These are phyloP conservation scores for Schrenkiella parvula DNA, from an alignment of 345 rosid genomes.

Conservation along the genomic window DNA sequence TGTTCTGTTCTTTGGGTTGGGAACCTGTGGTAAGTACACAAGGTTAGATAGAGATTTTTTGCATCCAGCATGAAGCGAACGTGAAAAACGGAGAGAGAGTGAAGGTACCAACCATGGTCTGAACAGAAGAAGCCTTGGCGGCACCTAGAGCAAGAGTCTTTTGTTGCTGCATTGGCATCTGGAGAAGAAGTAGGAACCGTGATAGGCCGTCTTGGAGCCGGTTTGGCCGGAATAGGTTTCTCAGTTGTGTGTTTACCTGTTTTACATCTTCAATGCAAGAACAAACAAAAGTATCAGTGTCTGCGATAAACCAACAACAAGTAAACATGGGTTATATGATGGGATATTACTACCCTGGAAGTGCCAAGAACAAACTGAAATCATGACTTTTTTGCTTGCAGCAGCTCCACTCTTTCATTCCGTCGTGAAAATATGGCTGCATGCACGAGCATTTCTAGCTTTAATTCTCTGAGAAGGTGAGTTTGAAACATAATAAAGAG, in stretches of 20 bases:
- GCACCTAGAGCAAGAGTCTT: slow-evolving; percentile 78
- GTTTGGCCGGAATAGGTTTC: slow-evolving; percentile 67
- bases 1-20: slow-evolving; percentile 38
- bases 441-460: slow-evolving; percentile 18
- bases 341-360: slow-evolving; percentile 64
- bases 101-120: slow-evolving; percentile 75
- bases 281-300: slow-evolving; percentile 1
- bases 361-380: slow-evolving; percentile 73
- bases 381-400: slow-evolving; percentile 96
- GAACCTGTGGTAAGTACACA: slow-evolving; percentile 48
- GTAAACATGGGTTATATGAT: background rate
- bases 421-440: slow-evolving; percentile 91
- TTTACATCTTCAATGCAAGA: slow-evolving; percentile 67
- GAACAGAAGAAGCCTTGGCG: slow-evolving; percentile 97
- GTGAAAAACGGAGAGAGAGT: background rate
- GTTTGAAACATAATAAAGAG: background rate
- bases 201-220: slow-evolving; percentile 36
- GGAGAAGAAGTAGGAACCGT: slow-evolving; percentile 38
- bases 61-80: background rate
- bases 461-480: background rate
- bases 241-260: slow-evolving; percentile 91
- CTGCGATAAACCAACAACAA: background rate
- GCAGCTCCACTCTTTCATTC: slow-evolving; percentile 98
- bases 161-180: slow-evolving; percentile 37
- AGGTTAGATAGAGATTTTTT: background rate